Conservation (phyloP, 2,329 filamentous ascomycete genomes). For the Biscogniauxia marginata region DNA sequence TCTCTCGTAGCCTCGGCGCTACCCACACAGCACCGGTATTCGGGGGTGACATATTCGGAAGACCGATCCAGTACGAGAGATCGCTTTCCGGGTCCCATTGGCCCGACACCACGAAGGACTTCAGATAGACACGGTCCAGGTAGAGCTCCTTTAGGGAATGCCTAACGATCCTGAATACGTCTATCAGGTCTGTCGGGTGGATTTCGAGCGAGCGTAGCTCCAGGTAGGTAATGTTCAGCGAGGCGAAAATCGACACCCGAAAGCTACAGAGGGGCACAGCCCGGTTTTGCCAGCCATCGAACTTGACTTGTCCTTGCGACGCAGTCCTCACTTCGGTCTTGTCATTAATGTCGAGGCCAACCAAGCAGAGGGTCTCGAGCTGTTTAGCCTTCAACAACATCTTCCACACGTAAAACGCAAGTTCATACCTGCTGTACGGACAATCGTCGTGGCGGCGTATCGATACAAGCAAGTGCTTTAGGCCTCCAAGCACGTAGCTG, state of each 20-base stretch:
- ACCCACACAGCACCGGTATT: conserved; percentile 43
- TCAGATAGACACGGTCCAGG: conserved; percentile 46
- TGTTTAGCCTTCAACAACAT: conserved; percentile 44
- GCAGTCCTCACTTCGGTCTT: conserved; percentile 39
- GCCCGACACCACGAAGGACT: conserved; percentile 31
- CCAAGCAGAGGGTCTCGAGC: conserved; percentile 47
- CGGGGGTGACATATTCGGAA: conserved; percentile 41
- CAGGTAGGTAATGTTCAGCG: conserved; percentile 40
- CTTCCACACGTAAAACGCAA: conserved; percentile 49
- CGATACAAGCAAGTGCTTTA: conserved; percentile 47
- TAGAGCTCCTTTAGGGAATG: conserved; percentile 44
- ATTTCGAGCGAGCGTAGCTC: conserved; percentile 45
- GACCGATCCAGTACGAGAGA: conserved; percentile 44
- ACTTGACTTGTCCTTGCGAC: conserved; percentile 34
- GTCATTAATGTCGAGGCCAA: conserved; percentile 44
- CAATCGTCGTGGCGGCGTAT: conserved; percentile 35
- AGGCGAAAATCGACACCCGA: conserved; percentile 22
- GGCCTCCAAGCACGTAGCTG: conserved; percentile 38
- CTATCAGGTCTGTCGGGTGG: conserved; percentile 35
- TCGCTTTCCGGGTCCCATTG: conserved; percentile 33
- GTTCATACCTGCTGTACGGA: conserved; percentile 41
- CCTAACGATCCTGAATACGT: conserved; percentile 35
- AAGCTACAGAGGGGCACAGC: conserved; percentile 38
- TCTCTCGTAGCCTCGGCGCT: conserved; percentile 36
- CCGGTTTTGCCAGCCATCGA: conserved; percentile 40